Conservation (phyloP, 2,329 filamentous ascomycete genomes). For the Byssoonygena ceratinophila region DNA sequence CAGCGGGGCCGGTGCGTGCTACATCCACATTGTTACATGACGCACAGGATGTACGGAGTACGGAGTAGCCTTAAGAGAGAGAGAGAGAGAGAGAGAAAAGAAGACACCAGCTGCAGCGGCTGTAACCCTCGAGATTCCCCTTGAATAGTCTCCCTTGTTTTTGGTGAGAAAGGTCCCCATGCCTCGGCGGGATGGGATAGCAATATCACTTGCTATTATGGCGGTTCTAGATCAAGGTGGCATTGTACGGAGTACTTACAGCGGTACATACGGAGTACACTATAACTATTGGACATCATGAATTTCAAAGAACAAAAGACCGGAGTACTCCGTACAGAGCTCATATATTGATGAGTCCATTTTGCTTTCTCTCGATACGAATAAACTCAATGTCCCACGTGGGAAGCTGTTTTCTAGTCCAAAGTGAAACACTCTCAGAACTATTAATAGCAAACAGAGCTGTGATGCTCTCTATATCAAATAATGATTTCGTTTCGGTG, state of each 20-base stretch:
- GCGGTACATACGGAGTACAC: no score
- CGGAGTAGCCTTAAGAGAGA: neutral
- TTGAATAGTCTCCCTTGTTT: neutral
- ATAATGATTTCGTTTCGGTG: neutral
- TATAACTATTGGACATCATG: no score
- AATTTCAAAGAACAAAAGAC: no score
- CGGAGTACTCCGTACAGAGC: no score
- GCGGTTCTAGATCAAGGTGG: neutral
- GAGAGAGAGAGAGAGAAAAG: no score
- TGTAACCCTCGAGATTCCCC: neutral
- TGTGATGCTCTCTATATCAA: neutral
- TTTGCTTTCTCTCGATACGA: neutral
- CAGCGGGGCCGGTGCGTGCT: neutral
- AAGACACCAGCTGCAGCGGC: neutral
- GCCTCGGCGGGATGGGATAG: neutral
- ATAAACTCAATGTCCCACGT: conserved; percentile 8
- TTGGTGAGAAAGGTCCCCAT: neutral
- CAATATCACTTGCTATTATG: neutral
- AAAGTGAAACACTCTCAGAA: neutral
- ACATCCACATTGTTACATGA: neutral
- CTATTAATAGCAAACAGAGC: neutral
- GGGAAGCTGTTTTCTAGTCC: neutral
- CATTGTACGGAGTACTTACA: no score
- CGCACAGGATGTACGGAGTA: neutral
- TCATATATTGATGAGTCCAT: no score